phyloP scores from a whole-genome alignment of 1,284 basidiomycete genomes.

The Xerocomus amazonicus region DNA sequence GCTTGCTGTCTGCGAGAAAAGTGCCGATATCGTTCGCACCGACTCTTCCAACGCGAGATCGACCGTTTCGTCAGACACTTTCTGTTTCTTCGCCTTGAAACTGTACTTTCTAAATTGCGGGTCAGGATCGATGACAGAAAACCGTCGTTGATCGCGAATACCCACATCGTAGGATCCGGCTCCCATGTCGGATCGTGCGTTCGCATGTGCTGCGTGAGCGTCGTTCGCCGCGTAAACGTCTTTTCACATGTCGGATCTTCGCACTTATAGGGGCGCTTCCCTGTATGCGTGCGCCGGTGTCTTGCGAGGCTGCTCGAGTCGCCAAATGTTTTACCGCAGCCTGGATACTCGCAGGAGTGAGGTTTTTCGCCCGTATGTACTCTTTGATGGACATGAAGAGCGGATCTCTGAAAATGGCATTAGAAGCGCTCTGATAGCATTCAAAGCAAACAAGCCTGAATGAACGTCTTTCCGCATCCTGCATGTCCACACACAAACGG shows the following conservation, averaged over 20 bases:
- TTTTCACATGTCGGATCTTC: conserved; percentile 77
- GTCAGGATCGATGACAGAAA: conserved; percentile 12
- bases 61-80: conserved; percentile 47
- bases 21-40: conserved; percentile 64
- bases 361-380: conserved; percentile 90
- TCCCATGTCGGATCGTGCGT: conserved; percentile 79
- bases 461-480: conserved; percentile 81
- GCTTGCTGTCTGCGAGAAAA: conserved; percentile 48
- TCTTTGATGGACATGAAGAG: conserved; percentile 80
- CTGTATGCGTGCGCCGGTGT: conserved; percentile 84
- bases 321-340: conserved; percentile 79
- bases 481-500: conserved; percentile 70
- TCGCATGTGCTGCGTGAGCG: conserved; percentile 77
- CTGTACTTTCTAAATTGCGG: conserved; percentile 57
- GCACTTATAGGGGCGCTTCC: conserved; percentile 78
- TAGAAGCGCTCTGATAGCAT: conserved; percentile 7
- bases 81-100: conserved; percentile 68
- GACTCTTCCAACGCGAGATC: conserved; percentile 59
- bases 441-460: conserved; percentile 54
- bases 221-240: conserved; percentile 80
- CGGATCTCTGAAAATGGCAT: conserved; percentile 59
- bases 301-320: conserved; percentile 87
- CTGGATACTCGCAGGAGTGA: conserved; percentile 82
- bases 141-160: conserved; percentile 14
- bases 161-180: conserved; percentile 75